Base-by-base conservation (phyloP, 192 early-diverging fungal species). In the Rhizophagus clarus region DNA sequence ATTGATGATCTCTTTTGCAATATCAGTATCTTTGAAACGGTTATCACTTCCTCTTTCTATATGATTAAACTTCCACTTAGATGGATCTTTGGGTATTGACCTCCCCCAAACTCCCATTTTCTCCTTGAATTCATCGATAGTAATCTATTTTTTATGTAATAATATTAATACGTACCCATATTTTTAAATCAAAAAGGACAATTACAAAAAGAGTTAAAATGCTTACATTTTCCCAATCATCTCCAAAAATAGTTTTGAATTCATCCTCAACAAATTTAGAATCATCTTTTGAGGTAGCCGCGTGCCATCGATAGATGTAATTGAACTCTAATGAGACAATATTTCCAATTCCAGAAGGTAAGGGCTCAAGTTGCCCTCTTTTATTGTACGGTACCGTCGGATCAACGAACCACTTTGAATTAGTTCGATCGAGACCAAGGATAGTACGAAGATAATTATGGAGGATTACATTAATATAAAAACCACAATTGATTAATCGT, bases 361-460 rank as follows among this genome's bases (percentile, higher is more conserved):
- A 7, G 11, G 17, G 1, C 1, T 34, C 10, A 69, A 37, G 31
- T 20, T 28, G 26, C 4, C 32, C 15, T 11, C 3, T 20, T 20
- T 69, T 34, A 20, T 0, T 0, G 7, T n/a, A 69, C 9, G 31
- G 14, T 2, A 4, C 7, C n/a, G 29, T 69, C 4, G 67, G 67
- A 69, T 69, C 67, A 37, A 69, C 32, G 20, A 11, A 69, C 67
- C 67, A 69, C 4, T 0, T 2, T 15, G 32, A 37, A 34, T 3
- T 0, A 40, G 67, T 69, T 37, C 2, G 4, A 20, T 69, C 32
- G 78, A 82, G 60, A 60, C 86, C 87, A 49, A 88, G 77, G 29
- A 89, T 89, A 11, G 84, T 84, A 47, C 80, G 82, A 32, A 89
- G 26, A 42, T 89, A 89, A 56, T 89, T 85, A 8, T 85, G 80